Evolutionary conservation across 129 eudicot genomes (phyloP), one percentile per base, ranked within the genome.

Genomic region (Tagetes patula): DNA sequence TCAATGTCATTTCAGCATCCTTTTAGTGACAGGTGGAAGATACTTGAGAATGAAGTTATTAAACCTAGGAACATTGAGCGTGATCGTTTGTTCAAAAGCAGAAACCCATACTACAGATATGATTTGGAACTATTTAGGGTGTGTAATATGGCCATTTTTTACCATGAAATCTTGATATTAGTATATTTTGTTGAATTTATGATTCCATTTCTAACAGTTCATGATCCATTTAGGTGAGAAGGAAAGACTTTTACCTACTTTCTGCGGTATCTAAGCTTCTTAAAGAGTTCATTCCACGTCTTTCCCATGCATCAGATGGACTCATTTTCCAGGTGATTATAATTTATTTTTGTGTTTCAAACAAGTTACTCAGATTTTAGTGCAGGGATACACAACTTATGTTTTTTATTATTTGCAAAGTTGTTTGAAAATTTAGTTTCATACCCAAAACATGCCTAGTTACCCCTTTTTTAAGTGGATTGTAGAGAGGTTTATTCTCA

Each of bases 41-140:
- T 87, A 81, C 86, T 87, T 58, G 92, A 87, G 78, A 87, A 87
- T 80, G 89, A 87, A 80, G 92, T 87, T 47, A 74, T 87, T 63
- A 85, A 80, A 80, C 92, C 92, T 33, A 84, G 92, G 49, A 87
- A 87, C 73, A 53, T 8, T 37, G 92, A 87, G 40, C 85, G 92
- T 27, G 81, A 83, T n/a, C 64, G 46, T 46, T 61, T 84, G 82
- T 83, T 82, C 79, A 34, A 34, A 65, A 83, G 77, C 67, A 65
- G 80, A 53, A 84, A 65, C 49, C 87, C 82, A 36, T 78, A 80
- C 79, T 87, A 87, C 78, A 77, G 92, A 84, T 87, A 87, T 58
- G 92, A 87, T 69, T 67, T 84, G 71, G 92, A 87, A 77, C 85
- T 79, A 42, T 84, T 87, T 67, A 77, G 92, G 82, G 92, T 87